These are phyloP conservation scores for Solanum paucissectum DNA, from an alignment of 257 asterid genomes.

Conservation along the genomic window DNA sequence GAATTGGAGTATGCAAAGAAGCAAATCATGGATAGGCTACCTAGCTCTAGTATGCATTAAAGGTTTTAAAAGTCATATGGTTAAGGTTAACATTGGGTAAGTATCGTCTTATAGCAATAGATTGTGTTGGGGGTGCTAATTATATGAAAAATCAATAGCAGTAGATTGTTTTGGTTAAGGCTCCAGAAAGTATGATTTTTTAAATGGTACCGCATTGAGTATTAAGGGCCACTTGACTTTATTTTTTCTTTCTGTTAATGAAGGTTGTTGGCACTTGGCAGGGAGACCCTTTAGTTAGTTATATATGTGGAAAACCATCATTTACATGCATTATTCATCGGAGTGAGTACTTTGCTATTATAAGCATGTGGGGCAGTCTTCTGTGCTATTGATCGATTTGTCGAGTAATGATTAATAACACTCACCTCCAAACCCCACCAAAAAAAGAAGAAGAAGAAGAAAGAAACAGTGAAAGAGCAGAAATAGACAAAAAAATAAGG, in stretches of 20 bases:
- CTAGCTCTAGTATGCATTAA: neutral
- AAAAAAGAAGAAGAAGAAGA: neutral
- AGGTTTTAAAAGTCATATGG: neutral
- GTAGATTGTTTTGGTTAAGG: neutral
- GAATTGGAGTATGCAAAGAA: neutral
- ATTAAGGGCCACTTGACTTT: neutral
- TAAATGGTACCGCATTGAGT: neutral
- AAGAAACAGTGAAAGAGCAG: neutral
- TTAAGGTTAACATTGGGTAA: neutral
- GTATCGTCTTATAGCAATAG: neutral
- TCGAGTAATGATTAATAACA: neutral
- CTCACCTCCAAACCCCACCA: neutral
- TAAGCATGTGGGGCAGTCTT: neutral
- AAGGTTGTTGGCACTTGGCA: neutral
- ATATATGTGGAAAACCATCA: neutral
- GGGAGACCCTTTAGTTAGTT: neutral
- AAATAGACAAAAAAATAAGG: neutral
- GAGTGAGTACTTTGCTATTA: neutral
- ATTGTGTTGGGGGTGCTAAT: neutral
- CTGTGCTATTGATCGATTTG: neutral
- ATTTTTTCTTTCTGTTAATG: neutral
- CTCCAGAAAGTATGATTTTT: neutral
- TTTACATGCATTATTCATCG: neutral
- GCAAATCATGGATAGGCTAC: neutral
- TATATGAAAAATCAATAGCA: neutral